Evolutionary conservation across 768 basidiomycete genomes (phyloP).

Genomic region (Termitomyces heimii): DNA sequence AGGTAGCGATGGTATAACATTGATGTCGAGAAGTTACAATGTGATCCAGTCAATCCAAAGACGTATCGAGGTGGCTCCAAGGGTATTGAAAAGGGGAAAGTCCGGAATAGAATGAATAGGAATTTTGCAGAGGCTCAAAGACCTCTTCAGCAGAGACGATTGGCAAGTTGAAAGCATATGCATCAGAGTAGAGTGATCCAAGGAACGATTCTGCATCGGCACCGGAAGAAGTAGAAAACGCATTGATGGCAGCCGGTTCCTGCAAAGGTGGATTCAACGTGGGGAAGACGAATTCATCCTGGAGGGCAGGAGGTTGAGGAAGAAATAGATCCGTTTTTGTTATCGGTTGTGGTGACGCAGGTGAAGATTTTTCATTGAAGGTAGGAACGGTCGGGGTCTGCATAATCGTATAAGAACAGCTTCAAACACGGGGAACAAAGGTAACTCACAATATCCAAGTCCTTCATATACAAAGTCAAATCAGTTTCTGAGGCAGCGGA

Average conservation of each 20-base stretch:
- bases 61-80: slow-evolving; percentile 2
- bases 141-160: slow-evolving; percentile 3
- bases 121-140: background rate
- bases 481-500: slow-evolving; percentile 17
- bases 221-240: background rate
- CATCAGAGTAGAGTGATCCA: slow-evolving; percentile 7
- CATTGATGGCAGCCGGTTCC: background rate
- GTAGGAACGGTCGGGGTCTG: slow-evolving; percentile 22
- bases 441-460: slow-evolving; percentile 23
- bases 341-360: background rate
- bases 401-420: background rate
- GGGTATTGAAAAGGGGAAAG: background rate
- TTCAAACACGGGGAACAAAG: background rate
- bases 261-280: slow-evolving; percentile 1
- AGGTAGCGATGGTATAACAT: background rate
- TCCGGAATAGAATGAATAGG: slow-evolving; percentile 2
- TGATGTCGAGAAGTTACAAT: background rate
- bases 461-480: slow-evolving; percentile 16
- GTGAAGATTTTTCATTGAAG: slow-evolving; percentile 7
- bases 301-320: background rate
- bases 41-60: background rate
- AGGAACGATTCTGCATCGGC: slow-evolving; percentile 5
- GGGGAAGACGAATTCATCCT: slow-evolving; percentile 7
- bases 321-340: background rate
- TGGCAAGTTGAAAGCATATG: slow-evolving; percentile 1